These are phyloP conservation scores for Ophidiomyces ophidiicola DNA, from an alignment of 2,329 filamentous ascomycete species.

Conservation along the genomic window DNA sequence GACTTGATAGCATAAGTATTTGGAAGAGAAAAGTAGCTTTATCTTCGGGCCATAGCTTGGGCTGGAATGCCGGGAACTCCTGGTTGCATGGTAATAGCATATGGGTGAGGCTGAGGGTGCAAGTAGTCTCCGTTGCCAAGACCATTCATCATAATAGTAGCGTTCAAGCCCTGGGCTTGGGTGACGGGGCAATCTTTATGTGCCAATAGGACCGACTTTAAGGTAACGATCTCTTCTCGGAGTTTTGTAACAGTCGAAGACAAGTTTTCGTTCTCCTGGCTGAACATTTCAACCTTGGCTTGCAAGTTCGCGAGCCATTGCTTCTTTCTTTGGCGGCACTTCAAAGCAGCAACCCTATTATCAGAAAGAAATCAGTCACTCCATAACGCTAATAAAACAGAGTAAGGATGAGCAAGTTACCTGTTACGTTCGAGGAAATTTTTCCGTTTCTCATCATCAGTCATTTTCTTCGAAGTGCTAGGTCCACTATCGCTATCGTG, in stretches of 20 bases:
- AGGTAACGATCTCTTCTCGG: slow-evolving; percentile 82
- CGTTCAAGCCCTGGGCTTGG: slow-evolving; percentile 61
- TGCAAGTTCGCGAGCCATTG: slow-evolving; percentile 96
- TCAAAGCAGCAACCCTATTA: slow-evolving; percentile 88
- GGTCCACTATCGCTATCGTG: slow-evolving; percentile 27
- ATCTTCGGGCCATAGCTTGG: slow-evolving; percentile 27
- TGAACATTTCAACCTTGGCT: slow-evolving; percentile 85
- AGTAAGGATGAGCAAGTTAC: slow-evolving; percentile 42
- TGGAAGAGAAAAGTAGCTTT: slow-evolving; percentile 12
- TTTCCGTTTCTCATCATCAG: slow-evolving; percentile 94
- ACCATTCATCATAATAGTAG: slow-evolving; percentile 29
- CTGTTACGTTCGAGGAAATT: slow-evolving; percentile 95
- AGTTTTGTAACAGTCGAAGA: slow-evolving; percentile 71
- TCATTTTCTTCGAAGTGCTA: slow-evolving; percentile 63
- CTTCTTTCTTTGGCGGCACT: slow-evolving; percentile 96
- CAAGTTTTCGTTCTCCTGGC: slow-evolving; percentile 78
- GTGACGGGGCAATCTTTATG: slow-evolving; percentile 95
- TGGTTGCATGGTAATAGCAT: slow-evolving; percentile 33
- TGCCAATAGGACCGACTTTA: slow-evolving; percentile 82
- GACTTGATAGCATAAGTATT: neutral
- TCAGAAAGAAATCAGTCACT: slow-evolving; percentile 13
- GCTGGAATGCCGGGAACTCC: slow-evolving; percentile 25
- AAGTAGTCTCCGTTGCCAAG: slow-evolving; percentile 26
- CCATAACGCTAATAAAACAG: slow-evolving; percentile 21
- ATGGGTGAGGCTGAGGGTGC: slow-evolving; percentile 29